Conservation (phyloP, 331 rosid species). For the Acacia concinna region DNA sequence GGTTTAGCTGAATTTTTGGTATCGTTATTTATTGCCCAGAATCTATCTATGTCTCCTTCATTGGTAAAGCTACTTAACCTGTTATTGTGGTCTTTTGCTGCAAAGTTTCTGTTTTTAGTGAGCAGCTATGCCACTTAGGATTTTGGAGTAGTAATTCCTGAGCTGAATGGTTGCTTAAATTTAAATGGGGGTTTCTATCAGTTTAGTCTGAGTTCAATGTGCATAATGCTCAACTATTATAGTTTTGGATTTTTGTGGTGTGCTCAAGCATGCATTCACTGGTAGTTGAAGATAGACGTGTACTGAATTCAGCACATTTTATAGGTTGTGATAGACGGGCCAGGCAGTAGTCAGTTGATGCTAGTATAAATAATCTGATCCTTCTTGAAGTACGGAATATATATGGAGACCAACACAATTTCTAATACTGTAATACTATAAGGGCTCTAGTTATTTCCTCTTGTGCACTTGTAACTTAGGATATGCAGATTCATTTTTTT, state of each 20-base stretch:
- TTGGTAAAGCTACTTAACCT: conserved; percentile 34
- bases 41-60: conserved; percentile 34
- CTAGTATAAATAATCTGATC: conserved; percentile 28
- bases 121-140: conserved; percentile 39
- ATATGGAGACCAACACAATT: conserved; percentile 6
- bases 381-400: conserved; percentile 31
- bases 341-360: conserved; percentile 2
- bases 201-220: conserved; percentile 43
- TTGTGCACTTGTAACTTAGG: neutral
- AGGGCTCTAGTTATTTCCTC: conserved; percentile 26
- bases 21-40: conserved; percentile 31
- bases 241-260: conserved; percentile 34
- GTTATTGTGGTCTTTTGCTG: conserved; percentile 35
- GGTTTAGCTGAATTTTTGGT: conserved; percentile 31
- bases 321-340: conserved; percentile 11
- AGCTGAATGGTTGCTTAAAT: conserved; percentile 32
- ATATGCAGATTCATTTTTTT: neutral
- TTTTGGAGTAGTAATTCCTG: conserved; percentile 32
- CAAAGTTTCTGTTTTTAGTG: conserved; percentile 25
- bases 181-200: conserved; percentile 38
- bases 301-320: conserved; percentile 31
- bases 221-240: conserved; percentile 46
- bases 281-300: conserved; percentile 25
- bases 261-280: conserved; percentile 29
- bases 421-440: neutral